A percentile compares a stretch with the other conserved stretches of the same genome.
Evolutionary conservation across 2,329 filamentous ascomycete genomes (phyloP).

Genomic region (Epichloe bromicola): DNA sequence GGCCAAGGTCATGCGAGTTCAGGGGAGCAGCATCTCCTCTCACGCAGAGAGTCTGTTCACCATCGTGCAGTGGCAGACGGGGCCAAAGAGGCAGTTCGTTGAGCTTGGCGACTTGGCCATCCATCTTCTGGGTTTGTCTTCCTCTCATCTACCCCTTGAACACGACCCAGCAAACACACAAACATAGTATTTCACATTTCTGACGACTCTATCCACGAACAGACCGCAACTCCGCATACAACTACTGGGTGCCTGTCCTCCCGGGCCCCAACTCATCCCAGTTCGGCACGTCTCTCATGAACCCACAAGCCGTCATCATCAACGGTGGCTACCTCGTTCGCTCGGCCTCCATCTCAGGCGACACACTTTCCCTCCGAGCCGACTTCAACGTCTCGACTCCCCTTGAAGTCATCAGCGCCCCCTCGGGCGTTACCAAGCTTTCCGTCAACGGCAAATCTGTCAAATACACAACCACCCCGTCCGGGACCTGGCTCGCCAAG

Average conservation of each 20-base stretch:
- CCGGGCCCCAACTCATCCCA: constrained; percentile 18
- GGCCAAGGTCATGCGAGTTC: constrained; percentile 6
- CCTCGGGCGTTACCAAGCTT: constrained; percentile 32
- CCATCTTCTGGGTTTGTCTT: constrained; percentile 22
- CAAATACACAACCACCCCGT: constrained; percentile 21
- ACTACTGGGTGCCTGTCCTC: constrained; percentile 53
- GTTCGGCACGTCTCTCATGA: constrained; percentile 24
- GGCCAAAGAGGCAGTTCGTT: constrained; percentile 16
- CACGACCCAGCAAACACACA: no score
- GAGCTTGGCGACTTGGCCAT: constrained; percentile 27
- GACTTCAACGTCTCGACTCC: constrained; percentile 53
- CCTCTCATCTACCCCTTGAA: no score
- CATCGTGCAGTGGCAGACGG: constrained; percentile 20
- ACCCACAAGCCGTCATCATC: constrained; percentile 37
- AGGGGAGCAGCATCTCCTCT: constrained; percentile 18
- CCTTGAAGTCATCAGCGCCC: constrained; percentile 55
- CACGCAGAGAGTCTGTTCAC: constrained; percentile 10
- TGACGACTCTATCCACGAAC: not conserved
- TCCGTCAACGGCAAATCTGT: constrained; percentile 27
- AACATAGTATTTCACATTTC: not conserved
- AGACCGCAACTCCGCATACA: constrained; percentile 55
- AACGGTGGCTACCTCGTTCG: constrained; percentile 53
- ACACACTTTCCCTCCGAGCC: constrained; percentile 49
- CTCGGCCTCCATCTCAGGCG: constrained; percentile 40
- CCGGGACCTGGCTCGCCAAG: constrained; percentile 34